phyloP scores from a whole-genome alignment of 164 flowering plant species.

The Tinospora cordifolia region DNA sequence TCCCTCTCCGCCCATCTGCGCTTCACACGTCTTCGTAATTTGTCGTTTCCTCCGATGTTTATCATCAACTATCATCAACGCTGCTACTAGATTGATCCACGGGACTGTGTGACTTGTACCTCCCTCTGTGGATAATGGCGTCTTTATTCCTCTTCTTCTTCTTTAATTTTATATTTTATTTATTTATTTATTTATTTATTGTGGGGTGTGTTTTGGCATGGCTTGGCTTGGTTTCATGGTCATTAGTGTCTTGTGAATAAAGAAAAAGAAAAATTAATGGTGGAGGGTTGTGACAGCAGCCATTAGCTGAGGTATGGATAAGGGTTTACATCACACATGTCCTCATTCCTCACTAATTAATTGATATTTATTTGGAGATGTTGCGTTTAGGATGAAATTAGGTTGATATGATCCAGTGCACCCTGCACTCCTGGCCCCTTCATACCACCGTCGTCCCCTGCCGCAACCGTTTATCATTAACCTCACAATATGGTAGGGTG shows the following conservation, averaged over 20 bases:
- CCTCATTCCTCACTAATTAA: constrained; percentile 7
- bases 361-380: background rate
- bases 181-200: background rate
- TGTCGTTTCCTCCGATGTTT: background rate
- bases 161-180: background rate
- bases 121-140: background rate
- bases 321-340: constrained; percentile 2
- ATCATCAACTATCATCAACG: background rate
- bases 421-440: no score
- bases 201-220: no score
- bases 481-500: no score
- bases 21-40: no score
- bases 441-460: no score
- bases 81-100: background rate
- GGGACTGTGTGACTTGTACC: background rate
- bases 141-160: background rate
- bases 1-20: no score
- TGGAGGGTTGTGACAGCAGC: background rate
- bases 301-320: background rate
- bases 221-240: no score
- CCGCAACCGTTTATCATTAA: no score
- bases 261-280: background rate
- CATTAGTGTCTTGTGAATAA: no score
- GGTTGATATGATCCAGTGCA: no score
- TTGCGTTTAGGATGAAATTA: no score